Evolutionary conservation across 192 early-diverging fungal genomes (phyloP), one percentile per base, ranked within the genome.

Genomic region (Linnemannia exigua): DNA sequence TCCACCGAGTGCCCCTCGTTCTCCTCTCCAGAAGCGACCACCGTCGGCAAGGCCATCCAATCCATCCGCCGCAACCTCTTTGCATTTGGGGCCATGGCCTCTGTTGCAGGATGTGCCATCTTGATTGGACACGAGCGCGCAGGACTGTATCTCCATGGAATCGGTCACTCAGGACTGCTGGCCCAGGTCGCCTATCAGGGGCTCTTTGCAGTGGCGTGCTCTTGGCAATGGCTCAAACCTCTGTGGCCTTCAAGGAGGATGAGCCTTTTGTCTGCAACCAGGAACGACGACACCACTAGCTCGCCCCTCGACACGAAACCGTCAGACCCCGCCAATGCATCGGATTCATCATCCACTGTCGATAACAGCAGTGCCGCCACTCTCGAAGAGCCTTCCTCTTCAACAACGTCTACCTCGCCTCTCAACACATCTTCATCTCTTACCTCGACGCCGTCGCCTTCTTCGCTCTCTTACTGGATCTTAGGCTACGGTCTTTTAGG

Each of bases 211-310:
- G 70, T 71, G 16, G 68, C 79, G 1, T 86, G 78, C 63, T 76
- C 84, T 11, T 79, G 77, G 69, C 84, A 86, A 22, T 86, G 84
- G 84, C 46, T 79, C 69, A 70, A 66, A 54, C 61, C 72, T n/a
- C 58, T 75, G 38, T 63, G 58, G 19, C 72, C 17, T 19, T 79
- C 67, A 70, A 44, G 7, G 38, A 61, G 52, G 19, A 7, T 31
- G 14, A n/a, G 46, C 28, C n/a, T 50, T 47, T 36, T n/a, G 25
- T 46, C 25, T 48, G 35, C 31, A 52, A 44, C 41, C 66, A 67
- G n/a, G 44, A 37, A n/a, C 75, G 9, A 33, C 48, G 67, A 37
- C 72, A 58, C 25, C 72, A 58, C 25, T 17, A 52, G 19, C 15
- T n/a, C 50, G 19, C 7, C 12, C 44, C 28, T 46, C 46, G 41